These are phyloP conservation scores for Besnoitia besnoiti DNA, from an alignment of 169 alveolate genomes.

Conservation along the genomic window DNA sequence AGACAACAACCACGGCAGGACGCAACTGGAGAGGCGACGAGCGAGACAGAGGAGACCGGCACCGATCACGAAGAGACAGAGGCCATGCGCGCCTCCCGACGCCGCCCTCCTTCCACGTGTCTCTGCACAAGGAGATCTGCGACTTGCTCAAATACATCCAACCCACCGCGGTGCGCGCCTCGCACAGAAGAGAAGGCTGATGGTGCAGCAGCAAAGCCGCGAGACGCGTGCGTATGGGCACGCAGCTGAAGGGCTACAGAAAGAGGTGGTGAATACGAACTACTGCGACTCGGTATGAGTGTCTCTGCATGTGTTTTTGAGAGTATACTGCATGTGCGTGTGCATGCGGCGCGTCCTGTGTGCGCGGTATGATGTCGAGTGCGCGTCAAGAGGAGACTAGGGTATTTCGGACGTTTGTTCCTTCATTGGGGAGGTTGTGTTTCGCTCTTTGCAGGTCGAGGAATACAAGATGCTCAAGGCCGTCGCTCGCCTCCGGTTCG, in stretches of 20 bases:
- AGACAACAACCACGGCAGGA: neutral
- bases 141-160: neutral
- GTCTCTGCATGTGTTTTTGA: no score
- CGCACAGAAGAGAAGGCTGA: neutral
- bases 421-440: no score
- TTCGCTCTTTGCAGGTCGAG: neutral
- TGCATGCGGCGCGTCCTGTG: no score
- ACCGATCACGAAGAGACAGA: neutral
- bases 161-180: neutral
- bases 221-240: no score
- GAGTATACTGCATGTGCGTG: no score
- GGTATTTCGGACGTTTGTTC: no score
- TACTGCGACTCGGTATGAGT: no score
- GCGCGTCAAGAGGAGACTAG: no score
- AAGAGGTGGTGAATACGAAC: no score
- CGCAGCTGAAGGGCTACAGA: no score
- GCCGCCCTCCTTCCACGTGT: slow-evolving; percentile 35
- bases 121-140: slow-evolving; percentile 18
- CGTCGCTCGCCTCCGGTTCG: neutral
- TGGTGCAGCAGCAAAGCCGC: no score
- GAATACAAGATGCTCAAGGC: slow-evolving; percentile 28
- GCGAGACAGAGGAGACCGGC: neutral
- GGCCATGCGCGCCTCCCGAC: neutral
- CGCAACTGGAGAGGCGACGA: neutral
- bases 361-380: no score